Evolutionary conservation across 495 filamentous ascomycete species (phyloP), one percentile per base, ranked within the genome.

Genomic region (Xylaria curta): DNA sequence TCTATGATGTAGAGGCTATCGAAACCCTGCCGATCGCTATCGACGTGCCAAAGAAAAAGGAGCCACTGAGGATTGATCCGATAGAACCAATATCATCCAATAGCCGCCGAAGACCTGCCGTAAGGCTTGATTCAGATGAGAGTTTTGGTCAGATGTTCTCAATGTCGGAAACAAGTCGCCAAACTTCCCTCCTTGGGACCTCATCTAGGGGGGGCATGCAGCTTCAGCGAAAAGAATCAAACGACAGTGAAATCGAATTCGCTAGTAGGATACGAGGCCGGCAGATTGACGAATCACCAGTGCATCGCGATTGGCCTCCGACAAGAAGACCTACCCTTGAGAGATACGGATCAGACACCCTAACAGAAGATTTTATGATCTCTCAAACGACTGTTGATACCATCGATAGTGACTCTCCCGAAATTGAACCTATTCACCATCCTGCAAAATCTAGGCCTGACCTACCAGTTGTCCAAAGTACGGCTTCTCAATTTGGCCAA

Each of bases 91-190:
- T 74, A 3, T 78, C 79, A 17, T 78, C 76, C 2, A 76, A 68
- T 19, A 66, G 69, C 26, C 49, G 33, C 40, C 73, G 80, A 21
- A 81, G 84, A 26, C 80, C 81, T 0, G 85, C 89, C 24, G 76
- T 86, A 28, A 86, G 91, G 26, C 90, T 91, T 59, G 90, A 94
- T 72, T 97, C 94, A 2, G 87, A 90, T 28, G 94, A 95, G 71
- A 94, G 92, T 74, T 93, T 93, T 73, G 70, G 74, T 12, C 88
- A 91, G 42, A 89, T 96, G 84, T 94, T 97, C 78, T 94, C 91
- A n/a, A 87, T 90, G 9, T 94, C 93, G 2, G 89, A 89, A 15
- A 88, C 90, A 21, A 90, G 89, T 60, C 75, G 80, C 33, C 85
- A 82, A 24, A 72, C 81, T 47, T 80, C 79, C 0, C 83, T 79